Evolutionary conservation across 2,329 filamentous ascomycete genomes (phyloP).

Genomic region (Xenoacremonium recifei): DNA sequence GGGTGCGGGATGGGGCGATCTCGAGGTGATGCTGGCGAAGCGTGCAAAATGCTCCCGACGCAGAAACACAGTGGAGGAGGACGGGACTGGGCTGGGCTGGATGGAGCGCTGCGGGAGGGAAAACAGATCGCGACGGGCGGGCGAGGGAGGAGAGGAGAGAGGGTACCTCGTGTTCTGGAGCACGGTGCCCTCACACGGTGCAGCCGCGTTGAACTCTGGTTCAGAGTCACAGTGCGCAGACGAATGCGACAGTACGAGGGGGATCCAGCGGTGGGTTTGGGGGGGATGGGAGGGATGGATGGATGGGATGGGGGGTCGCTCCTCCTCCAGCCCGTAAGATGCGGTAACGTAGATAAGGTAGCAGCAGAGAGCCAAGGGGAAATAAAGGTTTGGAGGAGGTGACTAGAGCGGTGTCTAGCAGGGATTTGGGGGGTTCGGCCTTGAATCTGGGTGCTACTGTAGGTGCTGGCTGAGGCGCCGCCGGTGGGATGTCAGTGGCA

Average conservation of each 20-base stretch:
- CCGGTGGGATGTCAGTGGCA: no score
- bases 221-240: not conserved
- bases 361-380: conserved; percentile 4
- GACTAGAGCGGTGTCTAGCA: conserved; percentile 6
- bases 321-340: no score
- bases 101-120: not conserved
- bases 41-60: no score
- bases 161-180: not conserved
- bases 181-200: not conserved
- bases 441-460: no score
- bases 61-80: no score
- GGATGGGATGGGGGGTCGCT: no score
- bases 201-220: not conserved
- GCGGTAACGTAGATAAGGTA: not conserved
- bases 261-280: not conserved
- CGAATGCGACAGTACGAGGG: not conserved
- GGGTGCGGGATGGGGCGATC: conserved; percentile 4
- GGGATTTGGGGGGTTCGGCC: no score
- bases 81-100: no score
- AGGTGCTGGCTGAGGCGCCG: no score
- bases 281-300: not conserved
- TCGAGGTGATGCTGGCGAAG: not conserved
- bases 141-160: not conserved
- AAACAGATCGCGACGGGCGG: not conserved
- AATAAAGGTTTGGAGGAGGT: conserved; percentile 9